A percentile compares a stretch with the other conserved stretches of the same genome.
Conservation (phyloP, 257 asterid genomes). For the Scutellaria baicalensis region DNA sequence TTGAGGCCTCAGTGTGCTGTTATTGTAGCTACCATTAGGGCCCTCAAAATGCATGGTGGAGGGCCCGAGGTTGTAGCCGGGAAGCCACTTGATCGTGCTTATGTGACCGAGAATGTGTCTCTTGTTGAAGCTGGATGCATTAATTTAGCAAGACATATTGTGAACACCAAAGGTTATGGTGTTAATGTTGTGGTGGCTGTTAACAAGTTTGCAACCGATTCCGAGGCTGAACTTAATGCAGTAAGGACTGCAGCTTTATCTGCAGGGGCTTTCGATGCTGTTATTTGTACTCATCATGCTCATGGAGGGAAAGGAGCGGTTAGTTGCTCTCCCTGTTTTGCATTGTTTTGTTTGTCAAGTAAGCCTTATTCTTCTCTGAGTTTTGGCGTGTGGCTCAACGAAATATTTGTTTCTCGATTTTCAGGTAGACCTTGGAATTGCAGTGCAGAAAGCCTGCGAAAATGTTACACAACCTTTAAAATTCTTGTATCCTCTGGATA, state of each 20-base stretch:
- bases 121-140: slow-evolving; percentile 95
- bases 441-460: slow-evolving; percentile 92
- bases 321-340: slow-evolving; percentile 20
- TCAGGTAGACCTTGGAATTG: slow-evolving; percentile 87
- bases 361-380: neutral
- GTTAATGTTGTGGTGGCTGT: slow-evolving; percentile 93
- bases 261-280: slow-evolving; percentile 96
- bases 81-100: slow-evolving; percentile 88
- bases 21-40: slow-evolving; percentile 89
- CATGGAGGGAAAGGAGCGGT: slow-evolving; percentile 99
- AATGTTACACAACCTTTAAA: slow-evolving; percentile 63
- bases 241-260: slow-evolving; percentile 70
- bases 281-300: slow-evolving; percentile 90
- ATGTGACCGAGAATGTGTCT: slow-evolving; percentile 73
- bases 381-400: neutral
- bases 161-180: slow-evolving; percentile 82
- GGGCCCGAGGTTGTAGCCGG: slow-evolving; percentile 96
- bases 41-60: slow-evolving; percentile 98
- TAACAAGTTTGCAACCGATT: slow-evolving; percentile 82
- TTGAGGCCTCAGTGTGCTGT: slow-evolving; percentile 88
- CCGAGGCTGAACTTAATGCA: slow-evolving; percentile 80
- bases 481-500: slow-evolving; percentile 82
- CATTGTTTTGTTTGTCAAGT: neutral
- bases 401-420: slow-evolving; percentile 7
- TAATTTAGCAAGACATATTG: slow-evolving; percentile 73